A percentile compares a stretch with the other conserved stretches of the same genome.
These are phyloP conservation scores for Parasarocladium wereldwijsianum DNA, from an alignment of 2,329 filamentous ascomycete species.

Conservation along the genomic window DNA sequence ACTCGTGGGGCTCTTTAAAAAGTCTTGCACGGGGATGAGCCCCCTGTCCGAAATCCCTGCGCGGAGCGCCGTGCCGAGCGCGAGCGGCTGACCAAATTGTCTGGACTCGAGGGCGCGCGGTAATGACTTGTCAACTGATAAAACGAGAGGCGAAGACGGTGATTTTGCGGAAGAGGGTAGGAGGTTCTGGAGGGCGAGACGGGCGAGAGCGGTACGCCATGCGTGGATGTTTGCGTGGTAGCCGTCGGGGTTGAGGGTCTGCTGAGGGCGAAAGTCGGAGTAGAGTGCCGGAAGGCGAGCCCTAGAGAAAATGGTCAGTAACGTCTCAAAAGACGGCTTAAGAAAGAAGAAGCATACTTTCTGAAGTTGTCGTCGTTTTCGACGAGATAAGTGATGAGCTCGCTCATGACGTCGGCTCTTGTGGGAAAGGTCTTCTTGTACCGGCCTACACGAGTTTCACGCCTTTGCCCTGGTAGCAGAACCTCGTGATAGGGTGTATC, in stretches of 20 bases:
- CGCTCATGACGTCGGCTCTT: constrained; percentile 36
- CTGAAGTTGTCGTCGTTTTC: constrained; percentile 46
- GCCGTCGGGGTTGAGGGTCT: constrained; percentile 68
- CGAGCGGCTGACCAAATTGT: constrained; percentile 69
- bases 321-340: background rate
- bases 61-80: constrained; percentile 59
- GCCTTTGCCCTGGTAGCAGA: no score
- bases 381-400: constrained; percentile 53
- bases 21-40: constrained; percentile 57
- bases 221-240: constrained; percentile 67
- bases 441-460: no score
- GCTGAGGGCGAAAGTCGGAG: constrained; percentile 68
- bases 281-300: constrained; percentile 73
- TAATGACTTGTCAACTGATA: constrained; percentile 47
- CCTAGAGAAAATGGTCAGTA: constrained; percentile 23
- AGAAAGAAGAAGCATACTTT: constrained; percentile 23
- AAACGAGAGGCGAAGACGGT: constrained; percentile 31
- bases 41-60: constrained; percentile 58
- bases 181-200: constrained; percentile 49
- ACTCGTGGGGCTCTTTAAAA: constrained; percentile 48
- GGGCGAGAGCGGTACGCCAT: constrained; percentile 63
- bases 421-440: no score
- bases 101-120: constrained; percentile 57
- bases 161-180: constrained; percentile 23
- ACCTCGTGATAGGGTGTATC: no score